These are phyloP conservation scores for Debaryomyces singareniensis DNA, from an alignment of 1,139 yeast species.

Conservation along the genomic window DNA sequence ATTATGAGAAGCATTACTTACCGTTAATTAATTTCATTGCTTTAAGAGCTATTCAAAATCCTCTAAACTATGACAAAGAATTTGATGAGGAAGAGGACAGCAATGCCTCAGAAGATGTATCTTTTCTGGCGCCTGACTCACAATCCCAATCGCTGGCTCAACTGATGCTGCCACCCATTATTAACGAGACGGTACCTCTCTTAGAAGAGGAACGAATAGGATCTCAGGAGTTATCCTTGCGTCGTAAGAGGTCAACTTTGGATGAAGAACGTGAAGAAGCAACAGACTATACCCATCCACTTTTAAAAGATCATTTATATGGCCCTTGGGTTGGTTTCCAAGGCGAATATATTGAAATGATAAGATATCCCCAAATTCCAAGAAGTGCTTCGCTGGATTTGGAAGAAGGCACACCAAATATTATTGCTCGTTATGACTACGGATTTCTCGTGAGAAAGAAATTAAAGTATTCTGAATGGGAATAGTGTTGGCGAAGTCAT, in stretches of 20 bases:
- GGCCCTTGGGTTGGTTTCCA: conserved; percentile 58
- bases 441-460: conserved; percentile 21
- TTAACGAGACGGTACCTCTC: conserved; percentile 24
- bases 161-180: no score
- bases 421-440: conserved; percentile 3
- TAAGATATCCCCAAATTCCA: conserved; percentile 17
- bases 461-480: conserved; percentile 41
- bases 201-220: conserved; percentile 9
- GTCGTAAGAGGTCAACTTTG: conserved; percentile 38
- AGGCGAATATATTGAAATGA: conserved; percentile 43
- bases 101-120: conserved; percentile 4
- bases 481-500: no score
- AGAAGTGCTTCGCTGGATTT: conserved; percentile 10
- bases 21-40: conserved; percentile 60
- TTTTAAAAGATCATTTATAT: conserved; percentile 38
- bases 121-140: conserved; percentile 4
- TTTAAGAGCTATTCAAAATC: conserved; percentile 51
- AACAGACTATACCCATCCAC: conserved; percentile 47
- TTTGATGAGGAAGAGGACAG: conserved; percentile 30
- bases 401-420: conserved; percentile 19
- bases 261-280: conserved; percentile 52
- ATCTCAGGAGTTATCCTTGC: conserved; percentile 3
- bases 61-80: conserved; percentile 34
- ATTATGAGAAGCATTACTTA: conserved; percentile 53
- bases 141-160: neutral